Base-by-base conservation (phyloP, 768 basidiomycete genomes). In the Gloeostereum incarnatum region DNA sequence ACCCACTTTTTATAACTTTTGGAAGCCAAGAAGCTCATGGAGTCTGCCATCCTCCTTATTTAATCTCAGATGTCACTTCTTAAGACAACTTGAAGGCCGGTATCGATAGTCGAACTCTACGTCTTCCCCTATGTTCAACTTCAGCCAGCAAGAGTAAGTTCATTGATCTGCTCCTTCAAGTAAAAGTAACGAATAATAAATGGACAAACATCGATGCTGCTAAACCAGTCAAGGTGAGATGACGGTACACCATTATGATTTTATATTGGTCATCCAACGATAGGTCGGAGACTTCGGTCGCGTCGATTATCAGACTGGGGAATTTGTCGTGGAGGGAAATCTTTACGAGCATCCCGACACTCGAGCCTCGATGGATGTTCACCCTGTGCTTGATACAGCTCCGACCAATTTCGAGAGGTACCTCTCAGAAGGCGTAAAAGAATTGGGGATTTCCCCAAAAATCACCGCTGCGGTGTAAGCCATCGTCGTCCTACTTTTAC, bases 151-250 rank as follows among this genome's bases (percentile, higher is more conserved):
- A n/a, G n/a, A n/a, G 34, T 13, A 36, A 36, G 26, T 42, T 30
- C 36, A 38, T 38, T 18, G 36, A 38, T 30, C 20, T 38, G 19
- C 36, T 38, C 24, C 25, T 38, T 14, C 22, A 38, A 24, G 22
- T 30, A 27, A n/a, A n/a, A n/a, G n/a, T n/a, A n/a, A 38, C 36
- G 13, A 39, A 38, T 19, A 38, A 38, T 11, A 35, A 35, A 35
- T 38, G 36, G 36, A 27, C 27, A 13, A 38, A 38, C 22, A 38
- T 38, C 8, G 36, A 38, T 17, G 36, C 17, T n/a, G 22, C 17
- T 16, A 38, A 30, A 27, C 23, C 25, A 17, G 20, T 38, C 25
- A 25, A 30, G 17, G 36, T 38, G 6, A 18, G 6, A n/a, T 14
- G 31, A 18, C 6, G n/a, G 6, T 36, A 36, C 6, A 19, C 8